These are phyloP conservation scores for Lepidium aucheri DNA, from an alignment of 345 rosid species.

Conservation along the genomic window DNA sequence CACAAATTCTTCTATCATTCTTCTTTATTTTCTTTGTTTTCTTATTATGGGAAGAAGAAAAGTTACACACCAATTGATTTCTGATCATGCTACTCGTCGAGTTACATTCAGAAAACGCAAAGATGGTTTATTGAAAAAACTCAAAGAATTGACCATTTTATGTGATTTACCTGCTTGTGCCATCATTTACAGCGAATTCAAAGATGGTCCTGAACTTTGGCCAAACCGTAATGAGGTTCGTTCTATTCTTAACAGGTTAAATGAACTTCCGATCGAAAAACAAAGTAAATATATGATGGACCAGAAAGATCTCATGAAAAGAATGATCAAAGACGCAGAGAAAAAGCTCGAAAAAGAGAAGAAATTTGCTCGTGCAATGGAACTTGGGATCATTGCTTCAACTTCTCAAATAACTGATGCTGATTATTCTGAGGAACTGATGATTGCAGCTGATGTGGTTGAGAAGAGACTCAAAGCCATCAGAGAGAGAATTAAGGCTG, in stretches of 20 bases:
- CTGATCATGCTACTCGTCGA: slow-evolving; percentile 15
- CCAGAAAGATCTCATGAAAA: slow-evolving; percentile 31
- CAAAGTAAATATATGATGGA: slow-evolving; percentile 43
- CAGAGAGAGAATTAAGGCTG: slow-evolving; percentile 7
- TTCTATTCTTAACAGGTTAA: slow-evolving; percentile 14
- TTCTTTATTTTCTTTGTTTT: not conserved
- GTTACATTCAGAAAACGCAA: slow-evolving; percentile 26
- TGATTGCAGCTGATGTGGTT: slow-evolving; percentile 9
- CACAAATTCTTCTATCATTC: not conserved
- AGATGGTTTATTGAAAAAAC: slow-evolving; percentile 25
- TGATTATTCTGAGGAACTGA: slow-evolving; percentile 21
- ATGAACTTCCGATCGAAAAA: slow-evolving; percentile 35
- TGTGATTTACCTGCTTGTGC: slow-evolving; percentile 26
- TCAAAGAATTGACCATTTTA: slow-evolving; percentile 20
- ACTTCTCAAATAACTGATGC: not conserved
- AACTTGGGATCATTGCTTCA: slow-evolving; percentile 14
- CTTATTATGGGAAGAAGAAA: slow-evolving; percentile 27
- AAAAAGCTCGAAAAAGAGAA: slow-evolving; percentile 32
- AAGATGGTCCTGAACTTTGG: slow-evolving; percentile 37
- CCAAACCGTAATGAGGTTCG: slow-evolving; percentile 25
- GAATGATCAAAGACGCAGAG: slow-evolving; percentile 29
- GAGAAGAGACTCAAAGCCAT: slow-evolving; percentile 11
- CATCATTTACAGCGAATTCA: slow-evolving; percentile 30
- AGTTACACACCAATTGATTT: slow-evolving; percentile 21
- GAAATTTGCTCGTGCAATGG: slow-evolving; percentile 23